Evolutionary conservation across 2,329 filamentous ascomycete species (phyloP).

Genomic region (Claviceps monticola): DNA sequence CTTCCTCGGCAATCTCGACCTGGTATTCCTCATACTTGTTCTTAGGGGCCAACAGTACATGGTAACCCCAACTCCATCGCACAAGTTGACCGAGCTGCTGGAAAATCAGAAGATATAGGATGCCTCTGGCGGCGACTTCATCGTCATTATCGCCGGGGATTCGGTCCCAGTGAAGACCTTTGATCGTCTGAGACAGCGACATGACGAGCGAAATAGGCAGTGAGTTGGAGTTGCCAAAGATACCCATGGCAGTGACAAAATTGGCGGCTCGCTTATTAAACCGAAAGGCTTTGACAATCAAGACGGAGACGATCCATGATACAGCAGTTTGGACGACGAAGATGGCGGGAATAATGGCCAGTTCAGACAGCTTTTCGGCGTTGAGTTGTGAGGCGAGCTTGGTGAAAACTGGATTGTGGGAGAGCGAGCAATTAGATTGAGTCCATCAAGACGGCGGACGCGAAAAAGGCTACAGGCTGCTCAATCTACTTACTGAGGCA

Average conservation of each 20-base stretch:
- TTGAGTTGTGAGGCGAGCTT: conserved; percentile 92
- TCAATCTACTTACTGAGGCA: conserved; percentile 60
- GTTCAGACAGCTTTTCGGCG: conserved; percentile 74
- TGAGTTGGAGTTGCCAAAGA: conserved; percentile 97
- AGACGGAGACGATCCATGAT: conserved; percentile 63
- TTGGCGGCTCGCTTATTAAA: conserved; percentile 80
- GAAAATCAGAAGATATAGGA: conserved; percentile 91
- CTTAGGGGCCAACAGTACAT: conserved; percentile 80
- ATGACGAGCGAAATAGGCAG: conserved; percentile 92
- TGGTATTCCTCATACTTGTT: conserved; percentile 55
- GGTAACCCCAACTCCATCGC: conserved; percentile 97
- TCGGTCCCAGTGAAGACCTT: conserved; percentile 85
- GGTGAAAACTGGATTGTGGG: conserved; percentile 58
- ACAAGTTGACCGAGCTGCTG: conserved; percentile 93
- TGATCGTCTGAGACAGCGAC: conserved; percentile 81
- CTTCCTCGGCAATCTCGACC: conserved; percentile 38
- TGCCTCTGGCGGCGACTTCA: conserved; percentile 84
- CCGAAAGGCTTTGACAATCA: conserved; percentile 60
- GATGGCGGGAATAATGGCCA: conserved; percentile 90
- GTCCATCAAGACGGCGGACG: too few species aligned
- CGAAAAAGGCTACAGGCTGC: not conserved
- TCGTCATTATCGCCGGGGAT: conserved; percentile 89
- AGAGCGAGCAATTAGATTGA: not conserved
- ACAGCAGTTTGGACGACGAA: conserved; percentile 79
- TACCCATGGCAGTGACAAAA: conserved; percentile 92